These are phyloP conservation scores for Tetrahymena elliotti DNA, from an alignment of 73 alveolate species.

Conservation along the genomic window DNA sequence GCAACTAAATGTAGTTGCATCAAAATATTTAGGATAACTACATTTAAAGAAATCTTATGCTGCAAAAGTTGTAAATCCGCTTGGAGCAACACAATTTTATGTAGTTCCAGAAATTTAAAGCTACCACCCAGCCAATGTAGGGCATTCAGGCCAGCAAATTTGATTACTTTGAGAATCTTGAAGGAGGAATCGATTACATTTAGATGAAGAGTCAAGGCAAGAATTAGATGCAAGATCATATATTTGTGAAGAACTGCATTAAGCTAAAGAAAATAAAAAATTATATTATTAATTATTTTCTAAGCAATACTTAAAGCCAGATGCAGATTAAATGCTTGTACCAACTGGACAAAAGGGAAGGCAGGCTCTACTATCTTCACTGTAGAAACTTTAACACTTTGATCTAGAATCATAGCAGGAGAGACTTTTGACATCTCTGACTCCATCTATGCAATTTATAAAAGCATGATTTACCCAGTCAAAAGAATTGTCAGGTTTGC, in stretches of 20 bases:
- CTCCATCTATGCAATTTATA: neutral
- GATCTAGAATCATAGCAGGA: neutral
- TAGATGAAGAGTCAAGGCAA: neutral
- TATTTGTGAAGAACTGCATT: neutral
- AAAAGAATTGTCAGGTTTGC: neutral
- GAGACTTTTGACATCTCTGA: neutral
- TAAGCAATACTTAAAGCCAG: neutral
- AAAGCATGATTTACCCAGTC: neutral
- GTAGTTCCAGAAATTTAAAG: neutral
- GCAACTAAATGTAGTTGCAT: neutral
- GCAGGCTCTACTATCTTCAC: neutral
- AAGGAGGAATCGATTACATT: neutral
- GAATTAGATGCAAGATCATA: neutral
- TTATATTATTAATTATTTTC: neutral
- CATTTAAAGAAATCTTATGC: neutral
- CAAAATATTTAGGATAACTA: neutral
- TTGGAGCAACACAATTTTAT: neutral
- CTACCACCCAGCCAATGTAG: neutral
- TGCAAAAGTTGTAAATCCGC: neutral
- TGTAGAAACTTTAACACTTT: neutral
- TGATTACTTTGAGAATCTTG: neutral
- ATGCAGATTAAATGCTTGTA: neutral
- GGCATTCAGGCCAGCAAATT: neutral
- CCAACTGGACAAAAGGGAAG: neutral
- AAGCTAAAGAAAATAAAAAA: neutral